Base-by-base conservation (phyloP, 768 basidiomycete species). In the Rhodosporidiobolus sp. region DNA sequence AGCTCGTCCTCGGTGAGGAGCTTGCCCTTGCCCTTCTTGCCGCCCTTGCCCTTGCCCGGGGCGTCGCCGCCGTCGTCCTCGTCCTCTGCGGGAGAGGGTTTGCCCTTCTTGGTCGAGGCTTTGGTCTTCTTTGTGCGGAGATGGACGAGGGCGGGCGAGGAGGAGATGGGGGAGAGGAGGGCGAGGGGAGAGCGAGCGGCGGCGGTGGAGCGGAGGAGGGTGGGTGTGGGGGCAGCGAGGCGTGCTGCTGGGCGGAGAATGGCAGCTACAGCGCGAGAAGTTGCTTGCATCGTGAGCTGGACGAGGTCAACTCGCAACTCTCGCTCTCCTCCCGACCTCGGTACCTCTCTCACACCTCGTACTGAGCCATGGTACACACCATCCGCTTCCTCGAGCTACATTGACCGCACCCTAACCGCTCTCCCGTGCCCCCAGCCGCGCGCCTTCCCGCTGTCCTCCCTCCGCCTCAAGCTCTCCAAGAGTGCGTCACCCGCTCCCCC, bases 41-140 rank as follows among this genome's bases (percentile, higher is more conserved):
- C 57, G n/a, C 65, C 65, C 58, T 70, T 63, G 57, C 65, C 73
- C 57, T 62, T 63, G n/a, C 59, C 60, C 20, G 32, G 63, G 22
- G 54, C 54, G 11, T 17, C 52, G 0, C n/a, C 28, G 16, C 67
- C 69, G 20, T 61, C 53, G 26, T 57, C 61, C 1, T 67, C 68
- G 0, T 58, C 67, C 35, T 63, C 65, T 10, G 64, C 50, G 30
- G 22, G 24, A 0, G 32, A n/a, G 19, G 35, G 56, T 32, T 63
- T 58, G 26, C 52, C 28, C 17, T 52, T 49, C 48, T 66, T 66
- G 46, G 53, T 66, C 22, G 64, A 65, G 35, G 64, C 67, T 52
- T 74, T 74, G 24, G 66, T 71, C 66, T 75, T 75, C 60, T 75
- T 75, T 5, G 50, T 49, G 46, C 71, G 66, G 69, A 70, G 22